Evolutionary conservation across 192 early-diverging fungal species (phyloP).

Genomic region (Bifiguratus adelaidae): DNA sequence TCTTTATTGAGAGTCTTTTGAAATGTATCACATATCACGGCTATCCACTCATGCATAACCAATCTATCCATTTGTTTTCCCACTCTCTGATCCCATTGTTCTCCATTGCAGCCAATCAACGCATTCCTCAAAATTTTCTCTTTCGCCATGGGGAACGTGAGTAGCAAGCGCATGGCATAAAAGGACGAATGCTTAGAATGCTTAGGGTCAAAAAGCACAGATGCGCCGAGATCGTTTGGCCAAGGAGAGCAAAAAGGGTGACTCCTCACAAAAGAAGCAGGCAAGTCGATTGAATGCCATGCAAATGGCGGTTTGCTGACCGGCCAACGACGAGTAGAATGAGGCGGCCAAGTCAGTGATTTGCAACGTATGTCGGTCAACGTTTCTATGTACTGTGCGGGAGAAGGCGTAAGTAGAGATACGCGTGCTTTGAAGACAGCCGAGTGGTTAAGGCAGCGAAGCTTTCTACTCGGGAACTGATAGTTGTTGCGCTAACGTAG

Average conservation of each 20-base stretch:
- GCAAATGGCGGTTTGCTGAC: neutral
- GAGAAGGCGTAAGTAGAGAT: conserved; percentile 45
- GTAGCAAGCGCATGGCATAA: neutral
- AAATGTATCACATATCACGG: too few species aligned
- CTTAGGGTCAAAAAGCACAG: conserved; percentile 49
- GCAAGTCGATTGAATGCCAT: conserved; percentile 17
- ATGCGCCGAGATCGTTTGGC: conserved; percentile 57
- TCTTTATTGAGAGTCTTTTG: too few species aligned
- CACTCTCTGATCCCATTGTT: too few species aligned
- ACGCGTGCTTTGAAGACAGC: neutral
- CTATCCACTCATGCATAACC: too few species aligned
- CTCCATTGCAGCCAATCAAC: too few species aligned
- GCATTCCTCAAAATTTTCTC: too few species aligned
- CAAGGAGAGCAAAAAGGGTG: conserved; percentile 30
- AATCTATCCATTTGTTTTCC: too few species aligned
- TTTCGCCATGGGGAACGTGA: conserved; percentile 10
- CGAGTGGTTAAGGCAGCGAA: too few species aligned
- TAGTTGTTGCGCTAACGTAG: conserved; percentile 12
- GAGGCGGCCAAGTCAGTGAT: conserved; percentile 68
- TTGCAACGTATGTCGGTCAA: conserved; percentile 66
- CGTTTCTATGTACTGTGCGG: conserved; percentile 72
- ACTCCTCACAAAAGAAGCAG: conserved; percentile 50
- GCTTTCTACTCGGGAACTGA: neutral
- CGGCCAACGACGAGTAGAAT: conserved; percentile 43
- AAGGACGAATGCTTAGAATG: neutral